phyloP scores from a whole-genome alignment of 108 stramenopile species.

The Nitzschia sp. region DNA sequence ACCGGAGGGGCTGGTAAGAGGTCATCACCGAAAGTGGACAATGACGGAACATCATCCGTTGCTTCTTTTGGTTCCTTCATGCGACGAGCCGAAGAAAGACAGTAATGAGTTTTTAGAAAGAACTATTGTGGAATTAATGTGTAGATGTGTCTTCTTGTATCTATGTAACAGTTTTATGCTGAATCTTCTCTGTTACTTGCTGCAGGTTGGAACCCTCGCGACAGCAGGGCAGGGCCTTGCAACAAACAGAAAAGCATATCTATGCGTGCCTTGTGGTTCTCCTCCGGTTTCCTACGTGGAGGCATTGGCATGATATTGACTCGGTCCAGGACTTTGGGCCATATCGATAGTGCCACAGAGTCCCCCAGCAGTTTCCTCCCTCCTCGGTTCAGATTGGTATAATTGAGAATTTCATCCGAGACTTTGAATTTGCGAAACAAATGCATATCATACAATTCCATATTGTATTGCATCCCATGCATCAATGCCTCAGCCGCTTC shows the following conservation, averaged over 20 bases:
- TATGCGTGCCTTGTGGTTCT: slow-evolving; percentile 4
- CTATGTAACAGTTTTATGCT: too few relatives aligned
- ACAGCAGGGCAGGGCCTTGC: slow-evolving; percentile 4
- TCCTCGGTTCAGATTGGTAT: slow-evolving; percentile 14
- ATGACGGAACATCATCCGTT: slow-evolving; percentile 9
- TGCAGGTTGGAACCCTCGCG: background rate
- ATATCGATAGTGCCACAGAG: slow-evolving; percentile 6
- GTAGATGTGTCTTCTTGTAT: too few relatives aligned
- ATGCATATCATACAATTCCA: slow-evolving; percentile 1
- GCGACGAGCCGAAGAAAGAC: background rate
- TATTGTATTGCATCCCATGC: slow-evolving; percentile 5
- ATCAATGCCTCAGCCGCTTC: slow-evolving; percentile 7
- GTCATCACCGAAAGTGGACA: background rate
- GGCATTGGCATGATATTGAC: slow-evolving; percentile 11
- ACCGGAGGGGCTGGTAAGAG: slow-evolving; percentile 32
- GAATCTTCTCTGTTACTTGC: too few relatives aligned
- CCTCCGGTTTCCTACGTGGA: slow-evolving; percentile 7
- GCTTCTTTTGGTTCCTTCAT: slow-evolving; percentile 15
- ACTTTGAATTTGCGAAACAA: background rate
- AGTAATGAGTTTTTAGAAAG: background rate
- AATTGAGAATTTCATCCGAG: slow-evolving; percentile 10
- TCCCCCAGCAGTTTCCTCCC: slow-evolving; percentile 15
- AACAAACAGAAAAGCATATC: slow-evolving; percentile 15
- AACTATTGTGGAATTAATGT: too few relatives aligned
- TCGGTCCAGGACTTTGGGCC: slow-evolving; percentile 22